These are phyloP conservation scores for Berkeleyomyces basicola DNA, from an alignment of 2,329 filamentous ascomycete species.

Conservation along the genomic window DNA sequence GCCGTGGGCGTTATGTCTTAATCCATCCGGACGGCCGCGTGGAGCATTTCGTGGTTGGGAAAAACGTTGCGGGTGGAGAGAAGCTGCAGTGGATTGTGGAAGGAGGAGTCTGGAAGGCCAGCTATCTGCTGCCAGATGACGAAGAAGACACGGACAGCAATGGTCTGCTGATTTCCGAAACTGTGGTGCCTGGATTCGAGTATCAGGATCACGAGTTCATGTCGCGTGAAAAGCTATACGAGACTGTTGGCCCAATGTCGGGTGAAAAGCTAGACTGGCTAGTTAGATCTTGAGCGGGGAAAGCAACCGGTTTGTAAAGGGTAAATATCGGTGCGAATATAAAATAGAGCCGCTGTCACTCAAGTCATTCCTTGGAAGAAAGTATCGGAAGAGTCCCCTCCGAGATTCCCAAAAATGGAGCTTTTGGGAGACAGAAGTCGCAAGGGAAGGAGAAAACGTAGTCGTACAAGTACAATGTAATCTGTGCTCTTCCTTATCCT, in stretches of 20 bases:
- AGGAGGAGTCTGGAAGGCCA: constrained; percentile 50
- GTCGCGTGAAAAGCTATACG: constrained; percentile 30
- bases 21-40: constrained; percentile 39
- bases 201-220: constrained; percentile 53
- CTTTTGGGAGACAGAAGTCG: too few relatives aligned
- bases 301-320: too few relatives aligned
- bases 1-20: constrained; percentile 46
- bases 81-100: constrained; percentile 52
- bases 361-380: too few relatives aligned
- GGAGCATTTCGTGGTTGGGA: constrained; percentile 45
- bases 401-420: too few relatives aligned
- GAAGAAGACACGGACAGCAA: constrained; percentile 24
- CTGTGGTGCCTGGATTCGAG: constrained; percentile 51
- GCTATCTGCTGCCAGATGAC: constrained; percentile 33
- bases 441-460: background rate
- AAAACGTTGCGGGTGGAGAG: constrained; percentile 40
- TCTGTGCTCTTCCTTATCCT: background rate
- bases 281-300: constrained; percentile 18
- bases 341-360: too few relatives aligned
- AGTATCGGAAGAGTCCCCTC: too few relatives aligned
- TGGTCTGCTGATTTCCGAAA: constrained; percentile 49
- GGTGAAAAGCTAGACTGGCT: constrained; percentile 32
- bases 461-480: background rate
- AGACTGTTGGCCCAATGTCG: constrained; percentile 35
- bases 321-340: too few relatives aligned